Evolutionary conservation across 495 filamentous ascomycete genomes (phyloP), one percentile per base, ranked within the genome.

Genomic region (Aspergillus homomorphus): DNA sequence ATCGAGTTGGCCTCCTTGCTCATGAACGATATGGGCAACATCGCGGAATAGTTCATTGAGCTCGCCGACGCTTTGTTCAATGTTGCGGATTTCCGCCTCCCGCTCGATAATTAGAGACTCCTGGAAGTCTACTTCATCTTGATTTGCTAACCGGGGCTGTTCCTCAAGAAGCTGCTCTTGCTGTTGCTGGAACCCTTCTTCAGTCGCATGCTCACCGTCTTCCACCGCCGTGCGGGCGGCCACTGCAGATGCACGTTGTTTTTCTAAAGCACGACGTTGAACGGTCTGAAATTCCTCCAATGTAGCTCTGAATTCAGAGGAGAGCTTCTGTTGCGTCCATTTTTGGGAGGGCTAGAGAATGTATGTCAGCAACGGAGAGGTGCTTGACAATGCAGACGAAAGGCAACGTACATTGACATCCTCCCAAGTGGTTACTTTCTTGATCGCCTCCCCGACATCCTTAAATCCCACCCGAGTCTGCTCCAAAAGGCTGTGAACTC

Each of bases 81-180:
- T 98, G 65, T 94, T 90, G 28, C 92, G 87, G 63, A 99, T 99
- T 78, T 98, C 94, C 20, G 88, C 82, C 70, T 99, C 94, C 18
- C 94, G 91, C 79, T 98, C 92, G 59, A 93, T 84, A 68, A 99
- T 98, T 33, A 99, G 76, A 12, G 87, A 85, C 60, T 98, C 95
- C 67, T 99, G 95, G 77, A 98, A 99, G 66, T 98, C 92, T 51
- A 99, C 94, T 65, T 99, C 94, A 66, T 90, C 87, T 69, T 99
- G 94, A 38, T 91, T 83, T 1, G 94, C 94, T 1, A 98, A 82
- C 16, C 87, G 89, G 23, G 87, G 77, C 64, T 89, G 83, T 62
- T 94, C 85, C 66, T 93, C 84, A 54, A 93, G 81, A 66, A 92
- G 89, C 53, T 83, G 79, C 61, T 88, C 83, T 54, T 83, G 80